Percentiles rank a stretch among this genome's conserved stretches.
phyloP scores from a whole-genome alignment of 208 protist genomes.

The Crithidia expoeki region DNA sequence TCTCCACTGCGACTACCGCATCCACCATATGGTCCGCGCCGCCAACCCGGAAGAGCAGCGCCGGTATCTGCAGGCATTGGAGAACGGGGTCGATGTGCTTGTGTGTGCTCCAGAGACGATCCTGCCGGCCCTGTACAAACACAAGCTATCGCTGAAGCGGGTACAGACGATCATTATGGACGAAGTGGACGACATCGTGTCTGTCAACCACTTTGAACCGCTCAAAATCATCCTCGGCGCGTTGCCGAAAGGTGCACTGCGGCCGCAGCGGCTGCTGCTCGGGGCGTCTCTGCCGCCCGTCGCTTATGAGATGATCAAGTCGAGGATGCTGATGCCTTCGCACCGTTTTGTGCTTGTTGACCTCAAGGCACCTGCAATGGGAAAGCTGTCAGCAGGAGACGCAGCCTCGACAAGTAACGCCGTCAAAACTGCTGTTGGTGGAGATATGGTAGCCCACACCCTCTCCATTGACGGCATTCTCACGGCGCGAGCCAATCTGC shows the following conservation, averaged over 20 bases:
- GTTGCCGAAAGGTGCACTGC: slow-evolving; percentile 62
- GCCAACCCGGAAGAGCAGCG: slow-evolving; percentile 72
- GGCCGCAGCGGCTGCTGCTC: slow-evolving; percentile 76
- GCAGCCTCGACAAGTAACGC: no score
- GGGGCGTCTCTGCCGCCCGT: slow-evolving; percentile 73
- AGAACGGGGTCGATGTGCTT: slow-evolving; percentile 72
- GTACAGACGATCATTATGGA: slow-evolving; percentile 79
- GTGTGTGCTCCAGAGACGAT: slow-evolving; percentile 77
- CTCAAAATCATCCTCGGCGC: slow-evolving; percentile 81
- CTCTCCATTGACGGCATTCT: slow-evolving; percentile 8
- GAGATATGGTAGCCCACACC: not conserved
- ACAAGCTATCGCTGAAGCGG: slow-evolving; percentile 60
- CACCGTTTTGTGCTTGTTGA: slow-evolving; percentile 86
- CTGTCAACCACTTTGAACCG: slow-evolving; percentile 84
- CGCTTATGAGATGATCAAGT: slow-evolving; percentile 77
- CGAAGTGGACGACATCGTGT: slow-evolving; percentile 85
- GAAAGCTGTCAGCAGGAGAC: no score
- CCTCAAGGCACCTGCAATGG: slow-evolving; percentile 18
- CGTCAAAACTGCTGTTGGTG: no score
- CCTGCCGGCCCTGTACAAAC: slow-evolving; percentile 70
- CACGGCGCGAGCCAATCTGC: slow-evolving; percentile 26
- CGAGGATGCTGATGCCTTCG: slow-evolving; percentile 72
- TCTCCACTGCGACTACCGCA: slow-evolving; percentile 52
- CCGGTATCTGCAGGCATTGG: slow-evolving; percentile 54
- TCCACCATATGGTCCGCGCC: slow-evolving; percentile 72